Base-by-base conservation (phyloP, 2,329 filamentous ascomycete genomes). In the Cryphonectria nitschkei region DNA sequence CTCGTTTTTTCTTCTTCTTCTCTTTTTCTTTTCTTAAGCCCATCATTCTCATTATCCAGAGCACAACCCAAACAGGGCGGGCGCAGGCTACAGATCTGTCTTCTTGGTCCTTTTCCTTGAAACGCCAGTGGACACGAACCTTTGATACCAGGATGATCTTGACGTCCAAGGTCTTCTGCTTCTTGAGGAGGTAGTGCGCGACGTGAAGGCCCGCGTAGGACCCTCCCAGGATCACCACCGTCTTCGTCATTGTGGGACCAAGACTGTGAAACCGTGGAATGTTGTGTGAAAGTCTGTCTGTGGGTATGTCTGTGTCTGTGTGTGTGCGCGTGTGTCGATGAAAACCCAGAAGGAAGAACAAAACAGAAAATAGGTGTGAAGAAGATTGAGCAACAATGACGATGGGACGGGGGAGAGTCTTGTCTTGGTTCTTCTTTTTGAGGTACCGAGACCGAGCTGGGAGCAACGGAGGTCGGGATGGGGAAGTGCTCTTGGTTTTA, bases 101-200 rank as follows among this genome's bases (percentile, higher is more conserved):
- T 7, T 50, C 46, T 22, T n/a, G 46, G n/a, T 22, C 43, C 43
- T n/a, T 6, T 19, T n/a, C 46, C 46, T 50, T 50, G 43, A 50
- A n/a, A n/a, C 6, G 11, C 46, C 22, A 50, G 6, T 22, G n/a
- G 7, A 50, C 22, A 56, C 77, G 75, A 79, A 87, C 86, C 81
- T 87, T 86, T 68, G 86, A 86, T 61, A 89, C 82, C 22, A 89
- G 81, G 63, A 89, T 81, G 62, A 89, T 85, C 74, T 87, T 86
- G 54, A 87, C 75, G 63, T 86, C 83, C 68, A 82, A 79, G 56
- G 83, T 77, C 11, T 81, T 84, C 74, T 88, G 83, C 77, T 87
- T 87, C 77, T 87, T 87, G 71, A 89, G 82, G 2, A 89, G 81
- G 32, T 84, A 82, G 74, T 89, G 87, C 39, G 86, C 84, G 32